Evolutionary conservation across 352 stramenopile genomes (phyloP).

Genomic region (Globisporangium sylvaticum): DNA sequence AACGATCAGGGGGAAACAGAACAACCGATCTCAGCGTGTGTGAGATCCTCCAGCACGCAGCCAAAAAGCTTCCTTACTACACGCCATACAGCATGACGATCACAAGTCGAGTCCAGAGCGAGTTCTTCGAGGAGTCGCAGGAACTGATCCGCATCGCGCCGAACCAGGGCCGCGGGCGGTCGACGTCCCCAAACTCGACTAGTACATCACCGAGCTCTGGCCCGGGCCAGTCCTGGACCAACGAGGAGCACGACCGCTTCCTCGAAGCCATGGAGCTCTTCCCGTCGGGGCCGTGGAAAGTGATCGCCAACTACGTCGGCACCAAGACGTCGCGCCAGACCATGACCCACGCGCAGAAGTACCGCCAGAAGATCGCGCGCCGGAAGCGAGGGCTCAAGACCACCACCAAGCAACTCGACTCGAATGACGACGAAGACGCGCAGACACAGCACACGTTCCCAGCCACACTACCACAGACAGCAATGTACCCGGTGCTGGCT

Average conservation of each 20-base stretch:
- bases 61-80: neutral
- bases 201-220: neutral
- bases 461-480: neutral
- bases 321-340: conserved; percentile 23
- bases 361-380: conserved; percentile 24
- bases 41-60: neutral
- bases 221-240: conserved; percentile 17
- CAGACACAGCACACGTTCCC: neutral
- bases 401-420: conserved; percentile 4
- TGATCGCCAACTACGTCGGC: conserved; percentile 23
- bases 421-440: neutral
- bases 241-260: conserved; percentile 25
- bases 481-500: neutral
- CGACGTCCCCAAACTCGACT: neutral
- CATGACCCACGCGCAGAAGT: conserved; percentile 30
- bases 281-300: conserved; percentile 23
- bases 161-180: conserved; percentile 9
- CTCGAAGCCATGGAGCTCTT: conserved; percentile 27
- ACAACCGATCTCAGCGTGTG: neutral
- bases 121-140: conserved; percentile 18
- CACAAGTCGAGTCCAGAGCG: conserved; percentile 16
- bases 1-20: neutral
- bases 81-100: conserved; percentile 13
- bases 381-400: conserved; percentile 21
- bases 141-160: conserved; percentile 21